Percentiles rank a stretch among this genome's conserved stretches.
Evolutionary conservation across 2,329 filamentous ascomycete genomes (phyloP).

Genomic region (Monosporascus cannonballus): DNA sequence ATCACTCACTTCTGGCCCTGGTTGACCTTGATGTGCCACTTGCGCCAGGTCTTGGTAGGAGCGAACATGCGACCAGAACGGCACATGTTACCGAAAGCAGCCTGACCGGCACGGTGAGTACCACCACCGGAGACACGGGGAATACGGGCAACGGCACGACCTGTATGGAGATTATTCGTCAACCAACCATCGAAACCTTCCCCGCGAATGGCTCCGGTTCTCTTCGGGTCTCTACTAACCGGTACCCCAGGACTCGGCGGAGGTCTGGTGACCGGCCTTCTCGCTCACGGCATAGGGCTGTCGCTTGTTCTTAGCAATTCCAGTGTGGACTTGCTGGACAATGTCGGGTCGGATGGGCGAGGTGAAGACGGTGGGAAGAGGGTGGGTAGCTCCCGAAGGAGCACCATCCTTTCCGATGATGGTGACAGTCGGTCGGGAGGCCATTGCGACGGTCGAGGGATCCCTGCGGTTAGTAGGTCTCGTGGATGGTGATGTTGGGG

Average conservation of each 20-base stretch:
- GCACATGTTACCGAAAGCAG: slow-evolving; percentile 99
- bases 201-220: neutral
- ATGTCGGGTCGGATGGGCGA: slow-evolving; percentile 98
- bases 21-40: slow-evolving; percentile 99
- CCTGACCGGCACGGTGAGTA: slow-evolving; percentile 99
- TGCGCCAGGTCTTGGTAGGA: slow-evolving; percentile 99
- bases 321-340: slow-evolving; percentile 97
- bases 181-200: slow-evolving; percentile 8
- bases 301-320: slow-evolving; percentile 99
- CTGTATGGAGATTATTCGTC: slow-evolving; percentile 36
- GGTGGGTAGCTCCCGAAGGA: slow-evolving; percentile 80
- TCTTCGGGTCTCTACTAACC: slow-evolving; percentile 55
- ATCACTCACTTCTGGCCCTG: slow-evolving; percentile 82
- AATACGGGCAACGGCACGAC: slow-evolving; percentile 99
- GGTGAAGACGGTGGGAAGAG: slow-evolving; percentile 95
- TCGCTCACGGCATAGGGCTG: slow-evolving; percentile 99
- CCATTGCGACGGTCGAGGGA: slow-evolving; percentile 56
- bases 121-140: slow-evolving; percentile 99
- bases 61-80: slow-evolving; percentile 99
- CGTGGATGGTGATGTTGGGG: neutral
- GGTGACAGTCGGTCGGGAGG: slow-evolving; percentile 94
- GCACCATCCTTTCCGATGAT: slow-evolving; percentile 95
- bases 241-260: slow-evolving; percentile 99
- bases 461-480: slow-evolving; percentile 4
- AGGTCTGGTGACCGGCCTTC: slow-evolving; percentile 99